Percentiles rank a stretch among this genome's conserved stretches.
Evolutionary conservation across 2,329 filamentous ascomycete species (phyloP).

Genomic region (Berkeleyomyces basicola): DNA sequence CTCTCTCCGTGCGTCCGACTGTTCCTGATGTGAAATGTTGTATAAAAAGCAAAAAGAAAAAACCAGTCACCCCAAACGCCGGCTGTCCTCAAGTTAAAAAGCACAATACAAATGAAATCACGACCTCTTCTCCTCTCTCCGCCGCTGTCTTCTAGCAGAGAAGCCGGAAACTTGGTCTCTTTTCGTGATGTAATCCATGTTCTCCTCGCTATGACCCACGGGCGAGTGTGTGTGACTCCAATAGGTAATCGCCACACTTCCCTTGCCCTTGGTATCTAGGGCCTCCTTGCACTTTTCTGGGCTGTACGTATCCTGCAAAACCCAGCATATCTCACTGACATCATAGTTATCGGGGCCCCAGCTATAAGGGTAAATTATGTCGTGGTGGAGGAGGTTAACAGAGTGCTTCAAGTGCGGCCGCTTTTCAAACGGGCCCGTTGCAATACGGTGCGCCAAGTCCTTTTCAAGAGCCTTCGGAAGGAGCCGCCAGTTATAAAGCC

Average conservation of each 20-base stretch:
- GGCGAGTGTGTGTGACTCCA: constrained; percentile 18
- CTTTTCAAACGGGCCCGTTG: constrained; percentile 2
- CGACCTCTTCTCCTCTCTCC: neutral
- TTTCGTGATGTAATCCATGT: neutral
- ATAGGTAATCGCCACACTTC: constrained; percentile 18
- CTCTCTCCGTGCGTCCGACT: neutral
- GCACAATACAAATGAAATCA: neutral
- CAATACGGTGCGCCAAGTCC: constrained; percentile 5
- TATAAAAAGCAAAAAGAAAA: neutral
- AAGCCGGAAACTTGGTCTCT: neutral
- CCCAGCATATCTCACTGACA: constrained; percentile 15
- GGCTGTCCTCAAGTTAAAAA: neutral
- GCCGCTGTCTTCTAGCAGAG: neutral
- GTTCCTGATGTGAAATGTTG: neutral
- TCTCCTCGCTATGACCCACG: constrained; percentile 8
- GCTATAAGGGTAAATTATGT: constrained; percentile 18
- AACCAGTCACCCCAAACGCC: neutral
- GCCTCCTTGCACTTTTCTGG: constrained; percentile 15
- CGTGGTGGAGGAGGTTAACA: constrained; percentile 16
- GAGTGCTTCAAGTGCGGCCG: constrained; percentile 8
- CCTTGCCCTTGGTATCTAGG: constrained; percentile 15
- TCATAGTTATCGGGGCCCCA: constrained; percentile 16
- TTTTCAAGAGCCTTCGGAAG: neutral
- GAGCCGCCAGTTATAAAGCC: neutral
- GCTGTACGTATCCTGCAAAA: constrained; percentile 14